Percentiles rank a stretch among this genome's conserved stretches.
Evolutionary conservation across 2,329 filamentous ascomycete species (phyloP).

Genomic region (Colletotrichum simmondsii): DNA sequence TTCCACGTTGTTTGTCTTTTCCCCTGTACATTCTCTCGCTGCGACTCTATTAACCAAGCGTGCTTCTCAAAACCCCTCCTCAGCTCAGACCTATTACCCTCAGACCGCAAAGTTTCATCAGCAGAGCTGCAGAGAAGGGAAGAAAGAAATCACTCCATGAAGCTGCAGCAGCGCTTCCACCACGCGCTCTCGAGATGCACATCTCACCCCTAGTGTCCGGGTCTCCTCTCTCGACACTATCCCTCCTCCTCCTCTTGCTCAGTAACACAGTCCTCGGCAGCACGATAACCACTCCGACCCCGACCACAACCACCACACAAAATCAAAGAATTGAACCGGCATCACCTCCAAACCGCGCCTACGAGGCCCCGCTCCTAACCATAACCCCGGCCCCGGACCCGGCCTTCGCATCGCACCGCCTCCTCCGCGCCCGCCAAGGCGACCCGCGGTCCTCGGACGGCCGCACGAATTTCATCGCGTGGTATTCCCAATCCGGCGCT

Average conservation of each 20-base stretch:
- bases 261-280: background rate
- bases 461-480: conserved; percentile 20
- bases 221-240: too few relatives aligned
- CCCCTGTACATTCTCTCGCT: background rate
- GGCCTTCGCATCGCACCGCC: background rate
- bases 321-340: too few relatives aligned
- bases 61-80: background rate
- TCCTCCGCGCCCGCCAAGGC: background rate
- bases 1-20: background rate
- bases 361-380: background rate
- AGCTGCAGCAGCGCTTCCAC: background rate
- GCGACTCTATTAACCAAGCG: background rate
- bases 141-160: background rate
- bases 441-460: background rate
- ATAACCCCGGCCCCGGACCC: conserved; percentile 9
- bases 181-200: conserved; percentile 6
- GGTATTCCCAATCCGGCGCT: conserved; percentile 10
- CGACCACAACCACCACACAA: background rate
- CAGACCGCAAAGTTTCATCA: background rate
- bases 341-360: background rate
- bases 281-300: background rate
- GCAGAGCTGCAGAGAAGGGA: too few relatives aligned
- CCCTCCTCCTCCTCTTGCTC: background rate
- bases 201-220: background rate
- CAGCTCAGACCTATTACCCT: background rate